Percentiles rank a stretch among this genome's conserved stretches.
These are phyloP conservation scores for Penicillium frequentans DNA, from an alignment of 2,329 filamentous ascomycete genomes.

Conservation along the genomic window DNA sequence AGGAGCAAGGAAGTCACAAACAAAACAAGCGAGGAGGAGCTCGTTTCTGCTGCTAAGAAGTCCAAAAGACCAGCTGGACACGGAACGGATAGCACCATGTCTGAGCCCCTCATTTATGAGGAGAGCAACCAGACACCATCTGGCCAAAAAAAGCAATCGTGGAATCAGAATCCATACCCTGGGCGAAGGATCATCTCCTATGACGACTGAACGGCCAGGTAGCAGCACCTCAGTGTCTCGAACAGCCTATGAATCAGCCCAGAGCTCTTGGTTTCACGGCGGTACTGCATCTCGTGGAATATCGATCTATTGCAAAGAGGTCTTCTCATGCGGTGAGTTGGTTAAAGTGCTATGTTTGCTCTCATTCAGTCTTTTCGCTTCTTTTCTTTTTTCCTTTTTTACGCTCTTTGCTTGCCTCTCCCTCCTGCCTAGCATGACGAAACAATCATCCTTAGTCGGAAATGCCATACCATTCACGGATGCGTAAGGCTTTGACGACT, in stretches of 20 bases:
- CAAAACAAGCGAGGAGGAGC: neutral
- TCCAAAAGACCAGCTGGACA: neutral
- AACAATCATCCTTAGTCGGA: conserved; percentile 84
- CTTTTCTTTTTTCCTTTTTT: neutral
- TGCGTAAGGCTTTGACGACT: conserved; percentile 45
- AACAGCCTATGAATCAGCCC: neutral
- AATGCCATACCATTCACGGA: conserved; percentile 50
- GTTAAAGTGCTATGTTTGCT: no score
- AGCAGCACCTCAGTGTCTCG: neutral
- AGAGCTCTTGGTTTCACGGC: neutral
- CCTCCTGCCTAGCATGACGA: conserved; percentile 66
- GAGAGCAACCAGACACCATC: conserved; percentile 12
- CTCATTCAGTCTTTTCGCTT: no score
- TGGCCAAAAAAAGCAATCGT: neutral
- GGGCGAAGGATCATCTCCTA: conserved; percentile 39
- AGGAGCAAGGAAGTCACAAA: neutral
- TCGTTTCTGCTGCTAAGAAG: neutral
- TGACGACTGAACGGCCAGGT: conserved; percentile 29
- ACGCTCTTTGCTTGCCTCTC: neutral
- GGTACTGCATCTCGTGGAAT: neutral
- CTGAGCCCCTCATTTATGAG: conserved; percentile 50
- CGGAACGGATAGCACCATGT: conserved; percentile 20
- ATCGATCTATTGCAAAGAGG: neutral
- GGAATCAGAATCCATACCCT: conserved; percentile 15
- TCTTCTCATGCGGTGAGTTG: conserved; percentile 9